Evolutionary conservation across 225 moss, liverwort and hornwort genomes (phyloP), one percentile per base, ranked within the genome.

Genomic region (Polytrichum formosum): DNA sequence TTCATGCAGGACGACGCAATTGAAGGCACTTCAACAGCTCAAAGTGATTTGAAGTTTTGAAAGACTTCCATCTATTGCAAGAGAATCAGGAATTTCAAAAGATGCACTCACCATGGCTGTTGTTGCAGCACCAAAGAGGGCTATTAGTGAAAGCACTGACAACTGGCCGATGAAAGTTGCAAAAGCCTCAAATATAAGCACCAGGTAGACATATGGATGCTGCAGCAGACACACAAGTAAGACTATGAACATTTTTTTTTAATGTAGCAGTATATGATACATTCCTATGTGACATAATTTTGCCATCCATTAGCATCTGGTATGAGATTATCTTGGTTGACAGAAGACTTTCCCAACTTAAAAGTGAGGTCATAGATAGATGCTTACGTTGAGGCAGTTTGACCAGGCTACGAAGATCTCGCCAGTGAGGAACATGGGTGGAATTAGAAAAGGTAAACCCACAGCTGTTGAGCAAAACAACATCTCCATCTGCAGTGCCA

Each of bases 101-200:
- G n/a, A 8, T 61, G 46, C 46, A 26, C 84, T 86, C 18, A 95
- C 94, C 92, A 95, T 92, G 46, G 94, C 94, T 68, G 92, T 95
- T 20, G 94, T 95, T 55, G 94, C 92, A 29, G 92, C 92, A 72
- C 92, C 92, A 56, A 92, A 92, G 18, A 95, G 82, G 30, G 94
- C 90, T 53, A 95, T 89, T 28, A 95, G 82, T 63, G 83, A 90
- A 62, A 95, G 92, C 18, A 95, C 92, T 21, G 88, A 95, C n/a
- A 95, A 73, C 71, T 95, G 89, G 46, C 92, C 94, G n/a, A 95
- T 80, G 56, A 92, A 95, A 23, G 94, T 95, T 22, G 94, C 92
- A 59, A 82, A 73, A 20, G 92, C 92, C 82, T 95, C 94, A 55
- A 95, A 84, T 31, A 92, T 59, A n/a, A 95, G 87, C 71, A 95